These are phyloP conservation scores for Aureobasidium sp. DNA, from an alignment of 2,329 filamentous ascomycete species.

Conservation along the genomic window DNA sequence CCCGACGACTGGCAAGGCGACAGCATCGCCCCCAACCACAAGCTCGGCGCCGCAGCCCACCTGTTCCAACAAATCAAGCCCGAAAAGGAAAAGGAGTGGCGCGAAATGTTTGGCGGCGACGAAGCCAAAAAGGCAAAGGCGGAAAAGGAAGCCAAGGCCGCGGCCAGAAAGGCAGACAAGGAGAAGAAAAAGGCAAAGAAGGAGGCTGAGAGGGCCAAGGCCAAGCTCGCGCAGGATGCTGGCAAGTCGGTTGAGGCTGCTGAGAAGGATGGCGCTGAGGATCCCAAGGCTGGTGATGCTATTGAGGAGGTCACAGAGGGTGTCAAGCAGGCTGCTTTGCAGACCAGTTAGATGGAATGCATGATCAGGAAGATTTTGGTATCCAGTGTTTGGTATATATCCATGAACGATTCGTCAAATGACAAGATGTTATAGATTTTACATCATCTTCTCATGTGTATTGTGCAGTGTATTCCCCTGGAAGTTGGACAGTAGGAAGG, in stretches of 20 bases:
- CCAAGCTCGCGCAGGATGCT: constrained; percentile 19
- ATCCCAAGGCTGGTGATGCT: constrained; percentile 29
- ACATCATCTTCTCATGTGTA: no score
- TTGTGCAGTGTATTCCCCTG: no score
- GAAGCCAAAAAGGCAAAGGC: constrained; percentile 62
- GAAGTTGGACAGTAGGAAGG: no score
- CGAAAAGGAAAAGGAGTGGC: constrained; percentile 78
- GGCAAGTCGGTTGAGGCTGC: constrained; percentile 70
- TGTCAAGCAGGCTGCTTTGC: constrained; percentile 38
- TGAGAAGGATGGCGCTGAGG: constrained; percentile 58
- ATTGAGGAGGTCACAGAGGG: constrained; percentile 40
- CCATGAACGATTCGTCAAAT: no score
- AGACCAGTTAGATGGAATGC: constrained; percentile 25
- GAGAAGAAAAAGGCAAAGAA: constrained; percentile 56
- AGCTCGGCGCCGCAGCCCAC: constrained; percentile 71
- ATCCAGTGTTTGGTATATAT: not conserved
- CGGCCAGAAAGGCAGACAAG: constrained; percentile 57
- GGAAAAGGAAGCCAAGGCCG: constrained; percentile 56
- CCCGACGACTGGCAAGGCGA: constrained; percentile 54
- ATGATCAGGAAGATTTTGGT: not conserved
- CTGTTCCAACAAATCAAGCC: constrained; percentile 78
- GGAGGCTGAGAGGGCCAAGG: constrained; percentile 56
- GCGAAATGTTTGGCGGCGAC: constrained; percentile 63
- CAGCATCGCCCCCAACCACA: constrained; percentile 63
- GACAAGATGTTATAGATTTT: no score